phyloP scores from a whole-genome alignment of 2,329 filamentous ascomycete species.

The Exophiala sp. region DNA sequence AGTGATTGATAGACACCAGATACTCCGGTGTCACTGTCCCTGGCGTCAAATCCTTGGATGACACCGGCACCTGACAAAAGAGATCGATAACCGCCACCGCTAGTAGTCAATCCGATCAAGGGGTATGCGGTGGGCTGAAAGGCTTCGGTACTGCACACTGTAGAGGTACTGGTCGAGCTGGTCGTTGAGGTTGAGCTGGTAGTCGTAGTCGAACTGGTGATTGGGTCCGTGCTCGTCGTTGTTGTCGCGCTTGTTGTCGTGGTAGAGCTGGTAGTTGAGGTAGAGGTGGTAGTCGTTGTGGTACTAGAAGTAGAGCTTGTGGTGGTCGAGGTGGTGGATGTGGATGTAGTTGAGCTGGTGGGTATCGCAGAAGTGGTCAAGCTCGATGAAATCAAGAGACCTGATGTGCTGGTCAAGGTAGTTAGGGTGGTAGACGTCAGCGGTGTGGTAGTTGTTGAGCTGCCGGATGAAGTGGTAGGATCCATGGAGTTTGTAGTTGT shows the following conservation, averaged over 20 bases:
- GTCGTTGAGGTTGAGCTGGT: not conserved
- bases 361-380: not conserved
- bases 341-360: not conserved
- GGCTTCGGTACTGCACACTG: not conserved
- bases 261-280: not conserved
- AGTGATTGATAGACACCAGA: constrained; percentile 45
- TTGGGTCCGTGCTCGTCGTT: not conserved
- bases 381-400: too few relatives aligned
- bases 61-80: constrained; percentile 40
- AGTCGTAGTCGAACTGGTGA: not conserved
- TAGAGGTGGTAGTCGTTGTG: not conserved
- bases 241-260: not conserved
- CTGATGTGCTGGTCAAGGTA: not conserved
- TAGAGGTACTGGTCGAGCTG: not conserved
- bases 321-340: not conserved
- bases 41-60: constrained; percentile 42
- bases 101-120: constrained; percentile 41
- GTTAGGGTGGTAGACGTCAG: not conserved
- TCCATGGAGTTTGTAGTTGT: not conserved
- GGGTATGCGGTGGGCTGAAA: constrained; percentile 31
- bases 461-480: constrained; percentile 13
- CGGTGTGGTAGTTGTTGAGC: not conserved
- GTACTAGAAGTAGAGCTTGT: not conserved
- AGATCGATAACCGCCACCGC: constrained; percentile 44
- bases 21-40: constrained; percentile 40